Percentiles rank a stretch among this genome's conserved stretches.
These are phyloP conservation scores for Fusarium sp. DNA, from an alignment of 2,329 filamentous ascomycete genomes.

Conservation along the genomic window DNA sequence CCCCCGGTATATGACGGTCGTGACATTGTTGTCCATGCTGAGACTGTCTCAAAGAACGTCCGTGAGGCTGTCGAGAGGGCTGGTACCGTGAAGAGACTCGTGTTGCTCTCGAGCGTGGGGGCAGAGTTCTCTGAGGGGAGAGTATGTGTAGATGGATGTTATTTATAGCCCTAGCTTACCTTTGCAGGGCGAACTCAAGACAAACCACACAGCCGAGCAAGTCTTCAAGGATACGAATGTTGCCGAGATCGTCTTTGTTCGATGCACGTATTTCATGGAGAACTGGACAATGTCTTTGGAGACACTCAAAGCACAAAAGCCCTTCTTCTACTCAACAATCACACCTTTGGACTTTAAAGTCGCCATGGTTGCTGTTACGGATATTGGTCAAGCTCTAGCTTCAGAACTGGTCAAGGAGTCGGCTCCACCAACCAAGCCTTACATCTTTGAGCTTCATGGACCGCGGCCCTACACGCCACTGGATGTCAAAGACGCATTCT, in stretches of 20 bases:
- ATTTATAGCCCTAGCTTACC: neutral
- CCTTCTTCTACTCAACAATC: slow-evolving; percentile 48
- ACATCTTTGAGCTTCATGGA: slow-evolving; percentile 47
- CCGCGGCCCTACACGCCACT: slow-evolving; percentile 43
- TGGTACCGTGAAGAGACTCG: slow-evolving; percentile 42
- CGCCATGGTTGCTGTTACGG: slow-evolving; percentile 45
- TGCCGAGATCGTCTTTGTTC: slow-evolving; percentile 44
- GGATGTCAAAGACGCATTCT: slow-evolving; percentile 45
- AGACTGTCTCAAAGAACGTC: slow-evolving; percentile 43
- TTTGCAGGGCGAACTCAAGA: slow-evolving; percentile 47
- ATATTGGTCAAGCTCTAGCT: slow-evolving; percentile 42
- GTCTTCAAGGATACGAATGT: slow-evolving; percentile 29
- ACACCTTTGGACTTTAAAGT: slow-evolving; percentile 46
- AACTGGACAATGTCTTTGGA: slow-evolving; percentile 47
- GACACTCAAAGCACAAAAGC: slow-evolving; percentile 38
- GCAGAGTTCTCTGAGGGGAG: slow-evolving; percentile 47
- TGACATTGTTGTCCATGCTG: slow-evolving; percentile 36
- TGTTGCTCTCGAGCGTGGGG: slow-evolving; percentile 46
- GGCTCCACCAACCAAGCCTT: slow-evolving; percentile 33
- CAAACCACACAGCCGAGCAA: slow-evolving; percentile 48
- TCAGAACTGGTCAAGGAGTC: slow-evolving; percentile 36
- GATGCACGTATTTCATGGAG: slow-evolving; percentile 52
- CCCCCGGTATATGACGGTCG: slow-evolving; percentile 42
- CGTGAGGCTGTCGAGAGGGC: slow-evolving; percentile 41
- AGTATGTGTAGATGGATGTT: slow-evolving; percentile 30